A percentile compares a stretch with the other conserved stretches of the same genome.
Evolutionary conservation across 2,329 filamentous ascomycete genomes (phyloP).

Genomic region (Verticillium zaregamsianum): DNA sequence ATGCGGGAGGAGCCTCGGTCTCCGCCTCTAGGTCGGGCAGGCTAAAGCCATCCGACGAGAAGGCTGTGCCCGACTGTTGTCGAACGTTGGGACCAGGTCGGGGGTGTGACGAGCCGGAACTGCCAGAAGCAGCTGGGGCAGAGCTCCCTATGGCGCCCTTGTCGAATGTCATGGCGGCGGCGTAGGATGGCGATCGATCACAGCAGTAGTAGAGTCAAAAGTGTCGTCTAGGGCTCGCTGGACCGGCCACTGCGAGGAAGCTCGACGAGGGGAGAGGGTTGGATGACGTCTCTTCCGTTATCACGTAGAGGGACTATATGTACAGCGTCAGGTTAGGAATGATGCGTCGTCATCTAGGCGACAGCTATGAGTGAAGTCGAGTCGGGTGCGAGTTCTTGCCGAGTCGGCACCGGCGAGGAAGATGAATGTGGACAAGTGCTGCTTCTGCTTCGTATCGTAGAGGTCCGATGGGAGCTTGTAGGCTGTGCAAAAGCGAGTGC

Average conservation of each 20-base stretch:
- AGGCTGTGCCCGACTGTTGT: constrained; percentile 22
- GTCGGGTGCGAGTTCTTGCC: background rate
- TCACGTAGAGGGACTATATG: background rate
- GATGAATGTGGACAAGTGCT: background rate
- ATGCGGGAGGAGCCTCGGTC: constrained; percentile 49
- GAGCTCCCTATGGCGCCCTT: constrained; percentile 6
- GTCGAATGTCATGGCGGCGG: constrained; percentile 9
- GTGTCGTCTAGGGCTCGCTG: background rate
- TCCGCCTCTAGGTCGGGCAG: constrained; percentile 35
- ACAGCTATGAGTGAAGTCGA: background rate
- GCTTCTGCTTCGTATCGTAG: background rate
- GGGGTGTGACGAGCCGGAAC: background rate
- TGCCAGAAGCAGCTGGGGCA: background rate
- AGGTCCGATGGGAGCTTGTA: background rate
- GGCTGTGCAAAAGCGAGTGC: background rate
- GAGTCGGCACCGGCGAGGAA: background rate
- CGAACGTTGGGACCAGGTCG: constrained; percentile 11
- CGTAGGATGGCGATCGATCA: background rate
- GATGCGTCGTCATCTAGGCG: background rate
- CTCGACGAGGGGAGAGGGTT: background rate
- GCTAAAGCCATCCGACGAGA: constrained; percentile 34
- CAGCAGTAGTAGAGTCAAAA: background rate
- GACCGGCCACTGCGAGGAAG: background rate
- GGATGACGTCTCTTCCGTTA: no score
- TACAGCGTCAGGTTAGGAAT: background rate